Evolutionary conservation across 108 stramenopile species (phyloP).

Genomic region (Stephanodiscus minutulus): DNA sequence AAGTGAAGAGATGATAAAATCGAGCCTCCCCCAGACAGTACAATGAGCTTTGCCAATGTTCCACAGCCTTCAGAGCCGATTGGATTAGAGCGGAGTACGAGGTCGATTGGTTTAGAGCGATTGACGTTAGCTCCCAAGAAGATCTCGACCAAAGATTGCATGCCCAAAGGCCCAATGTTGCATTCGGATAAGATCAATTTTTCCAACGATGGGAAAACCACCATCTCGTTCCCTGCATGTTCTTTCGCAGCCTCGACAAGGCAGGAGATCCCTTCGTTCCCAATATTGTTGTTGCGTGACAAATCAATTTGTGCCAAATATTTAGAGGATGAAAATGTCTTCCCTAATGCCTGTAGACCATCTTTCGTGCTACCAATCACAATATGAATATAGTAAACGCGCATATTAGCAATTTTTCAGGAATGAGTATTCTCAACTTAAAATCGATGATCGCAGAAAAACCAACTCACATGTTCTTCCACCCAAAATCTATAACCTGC

Average conservation of each 20-base stretch:
- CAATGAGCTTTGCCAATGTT: slow-evolving; percentile 19
- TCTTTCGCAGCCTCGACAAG: slow-evolving; percentile 30
- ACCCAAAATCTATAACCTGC: slow-evolving; percentile 62
- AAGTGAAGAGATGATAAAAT: slow-evolving; percentile 39
- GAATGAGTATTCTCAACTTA: background rate
- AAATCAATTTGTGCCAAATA: slow-evolving; percentile 40
- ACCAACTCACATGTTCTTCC: slow-evolving; percentile 54
- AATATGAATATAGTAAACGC: background rate
- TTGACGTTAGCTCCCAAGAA: slow-evolving; percentile 5
- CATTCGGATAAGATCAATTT: slow-evolving; percentile 61
- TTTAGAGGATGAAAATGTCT: slow-evolving; percentile 38
- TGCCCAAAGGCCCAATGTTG: slow-evolving; percentile 38
- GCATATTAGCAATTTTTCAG: background rate
- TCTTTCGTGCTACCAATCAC: slow-evolving; percentile 21
- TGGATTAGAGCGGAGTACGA: slow-evolving; percentile 32
- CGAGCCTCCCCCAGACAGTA: slow-evolving; percentile 17
- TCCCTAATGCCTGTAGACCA: slow-evolving; percentile 38
- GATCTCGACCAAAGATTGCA: slow-evolving; percentile 17
- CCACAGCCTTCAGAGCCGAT: slow-evolving; percentile 36
- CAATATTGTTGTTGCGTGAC: slow-evolving; percentile 55
- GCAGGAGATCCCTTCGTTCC: slow-evolving; percentile 28
- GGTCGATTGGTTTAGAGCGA: slow-evolving; percentile 16
- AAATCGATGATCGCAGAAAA: background rate
- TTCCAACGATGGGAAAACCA: slow-evolving; percentile 35
- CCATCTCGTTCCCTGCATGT: background rate